Base-by-base conservation (phyloP, 1,284 basidiomycete genomes). In the Microbotryum silenes-acaulis region DNA sequence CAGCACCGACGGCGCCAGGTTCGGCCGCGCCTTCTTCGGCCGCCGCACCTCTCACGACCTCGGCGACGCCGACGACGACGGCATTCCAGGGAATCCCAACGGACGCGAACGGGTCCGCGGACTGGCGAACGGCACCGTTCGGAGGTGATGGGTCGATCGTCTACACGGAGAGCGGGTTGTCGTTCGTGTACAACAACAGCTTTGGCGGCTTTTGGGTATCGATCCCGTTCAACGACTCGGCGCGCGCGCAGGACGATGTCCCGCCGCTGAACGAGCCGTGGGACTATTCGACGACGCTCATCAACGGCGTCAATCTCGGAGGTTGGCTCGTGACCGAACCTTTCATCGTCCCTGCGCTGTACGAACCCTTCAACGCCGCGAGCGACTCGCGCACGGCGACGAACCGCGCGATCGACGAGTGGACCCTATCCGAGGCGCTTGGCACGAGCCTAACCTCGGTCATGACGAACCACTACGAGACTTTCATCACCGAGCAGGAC, bases 251-350 rank as follows among this genome's bases (percentile, higher is more conserved):
- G 54, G 80, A 83, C 3, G 86, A 74, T 50, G 69, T 72, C 9
- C 89, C 91, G 3, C 81, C 87, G 1, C 77, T 97, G 58, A 91
- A 89, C 73, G 83, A 91, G 74, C 83, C 83, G 10, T 97, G 92
- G 82, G 79, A 81, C 46, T 94, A 83, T 74, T 88, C 88, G 45
- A 76, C 79, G n/a, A 84, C 91, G 76, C 81, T 62, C 14, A 72
- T 72, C 25, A 60, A 62, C 23, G 71, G 71, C 18, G 71, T 72
- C 54, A 72, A 72, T 31, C 46, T 69, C 14, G 68, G 68, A 25
- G 57, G 93, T 48, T 92, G 94, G 87, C 82, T 97, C 61, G 84
- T 85, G 49, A 83, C 87, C 3, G 93, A 97, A 79, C 93, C 93
- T 44, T 92, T 94, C 76, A 82, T 91, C 76, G 78, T 82, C 5